Conservation (phyloP, 164 flowering plant species). For the Malania oleifera region DNA sequence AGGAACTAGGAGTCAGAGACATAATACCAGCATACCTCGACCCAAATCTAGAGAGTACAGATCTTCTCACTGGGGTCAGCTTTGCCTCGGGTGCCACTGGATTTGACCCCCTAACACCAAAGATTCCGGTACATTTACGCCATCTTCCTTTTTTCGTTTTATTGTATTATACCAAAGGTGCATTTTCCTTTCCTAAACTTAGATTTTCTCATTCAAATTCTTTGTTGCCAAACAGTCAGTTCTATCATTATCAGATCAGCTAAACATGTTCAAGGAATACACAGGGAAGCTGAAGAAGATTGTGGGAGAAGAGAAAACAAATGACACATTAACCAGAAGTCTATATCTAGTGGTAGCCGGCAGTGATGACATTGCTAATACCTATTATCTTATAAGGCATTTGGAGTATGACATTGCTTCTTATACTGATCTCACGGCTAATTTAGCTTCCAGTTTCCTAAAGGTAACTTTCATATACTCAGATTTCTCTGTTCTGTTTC, state of each 20-base stretch:
- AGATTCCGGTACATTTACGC: no score
- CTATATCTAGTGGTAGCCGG: conserved; percentile 24
- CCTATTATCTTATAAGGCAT: conserved; percentile 17
- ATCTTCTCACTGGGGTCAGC: conserved; percentile 15
- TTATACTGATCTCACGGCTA: conserved; percentile 26
- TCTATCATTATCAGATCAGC: neutral
- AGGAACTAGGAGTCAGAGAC: conserved; percentile 36
- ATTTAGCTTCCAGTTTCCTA: conserved; percentile 15
- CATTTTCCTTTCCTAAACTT: no score
- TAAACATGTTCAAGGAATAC: conserved; percentile 23
- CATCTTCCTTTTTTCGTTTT: no score
- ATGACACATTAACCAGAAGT: conserved; percentile 13
- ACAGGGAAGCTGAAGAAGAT: conserved; percentile 16
- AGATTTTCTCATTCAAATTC: no score
- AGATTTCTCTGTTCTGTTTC: no score
- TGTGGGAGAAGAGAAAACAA: conserved; percentile 26
- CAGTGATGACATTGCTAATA: conserved; percentile 27
- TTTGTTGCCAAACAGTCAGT: neutral
- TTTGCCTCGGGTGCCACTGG: conserved; percentile 18
- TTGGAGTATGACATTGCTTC: conserved; percentile 14
- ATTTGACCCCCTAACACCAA: conserved; percentile 14
- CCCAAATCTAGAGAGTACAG: neutral
- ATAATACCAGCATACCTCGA: conserved; percentile 16
- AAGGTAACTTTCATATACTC: conserved; percentile 13
- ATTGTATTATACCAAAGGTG: no score